These are phyloP conservation scores for Aureobasidium mangrovei DNA, from an alignment of 2,329 filamentous ascomycete genomes.

Conservation along the genomic window DNA sequence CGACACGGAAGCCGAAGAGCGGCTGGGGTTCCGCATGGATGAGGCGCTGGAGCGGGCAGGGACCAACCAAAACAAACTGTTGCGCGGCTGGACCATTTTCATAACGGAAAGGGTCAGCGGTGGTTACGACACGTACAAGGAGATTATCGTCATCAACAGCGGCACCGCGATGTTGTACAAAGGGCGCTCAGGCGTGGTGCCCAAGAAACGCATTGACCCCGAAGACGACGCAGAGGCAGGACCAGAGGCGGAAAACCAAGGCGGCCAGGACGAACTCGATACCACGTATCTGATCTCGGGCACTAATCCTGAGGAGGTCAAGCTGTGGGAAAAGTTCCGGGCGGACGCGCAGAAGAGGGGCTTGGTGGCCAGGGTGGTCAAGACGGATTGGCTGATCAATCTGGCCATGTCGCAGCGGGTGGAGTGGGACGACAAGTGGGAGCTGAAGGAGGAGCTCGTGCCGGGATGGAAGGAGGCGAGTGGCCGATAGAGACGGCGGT, in stretches of 20 bases:
- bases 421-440: constrained; percentile 25
- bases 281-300: constrained; percentile 73
- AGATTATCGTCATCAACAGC: constrained; percentile 82
- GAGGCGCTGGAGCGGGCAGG: constrained; percentile 63
- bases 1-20: constrained; percentile 65
- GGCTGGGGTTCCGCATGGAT: constrained; percentile 59
- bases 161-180: constrained; percentile 72
- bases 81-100: constrained; percentile 71
- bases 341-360: constrained; percentile 69
- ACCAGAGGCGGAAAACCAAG: constrained; percentile 38
- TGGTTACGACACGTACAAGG: constrained; percentile 73
- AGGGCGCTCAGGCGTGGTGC: constrained; percentile 53
- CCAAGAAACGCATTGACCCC: constrained; percentile 37
- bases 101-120: constrained; percentile 73
- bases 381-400: constrained; percentile 81
- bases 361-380: constrained; percentile 73
- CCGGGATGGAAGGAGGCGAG: constrained; percentile 3
- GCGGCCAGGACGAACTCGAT: constrained; percentile 50
- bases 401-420: constrained; percentile 83
- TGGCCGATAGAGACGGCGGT: too few species aligned
- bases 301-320: constrained; percentile 55
- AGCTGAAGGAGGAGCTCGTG: constrained; percentile 20
- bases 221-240: constrained; percentile 52
- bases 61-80: constrained; percentile 65
- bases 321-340: constrained; percentile 71